Conservation (phyloP, 352 stramenopile genomes). For the Globisporangium echinulatum region DNA sequence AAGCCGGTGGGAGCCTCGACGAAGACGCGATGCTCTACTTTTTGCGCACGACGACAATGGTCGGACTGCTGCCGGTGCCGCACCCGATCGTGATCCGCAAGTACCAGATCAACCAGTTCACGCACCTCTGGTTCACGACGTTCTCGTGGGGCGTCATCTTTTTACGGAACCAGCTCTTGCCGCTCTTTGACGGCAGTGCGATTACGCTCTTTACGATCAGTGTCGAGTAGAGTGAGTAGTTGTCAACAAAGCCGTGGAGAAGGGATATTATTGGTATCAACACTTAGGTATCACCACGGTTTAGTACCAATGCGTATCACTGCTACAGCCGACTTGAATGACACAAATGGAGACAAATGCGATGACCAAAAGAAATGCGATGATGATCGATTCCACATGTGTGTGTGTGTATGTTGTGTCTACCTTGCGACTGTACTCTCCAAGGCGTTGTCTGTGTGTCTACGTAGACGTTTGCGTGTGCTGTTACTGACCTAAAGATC, state of each 20-base stretch:
- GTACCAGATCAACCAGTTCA: constrained; percentile 99
- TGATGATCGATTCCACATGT: background rate
- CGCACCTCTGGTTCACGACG: constrained; percentile 97
- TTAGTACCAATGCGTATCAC: no score
- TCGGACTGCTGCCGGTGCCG: constrained; percentile 95
- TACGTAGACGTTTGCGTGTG: background rate
- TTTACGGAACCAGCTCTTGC: constrained; percentile 94
- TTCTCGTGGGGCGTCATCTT: constrained; percentile 99
- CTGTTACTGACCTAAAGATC: background rate
- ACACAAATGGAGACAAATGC: background rate
- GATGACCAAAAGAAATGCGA: no score
- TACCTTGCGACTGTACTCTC: no score
- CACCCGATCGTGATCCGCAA: constrained; percentile 98
- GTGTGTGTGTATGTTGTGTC: background rate
- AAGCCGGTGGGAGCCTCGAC: constrained; percentile 85
- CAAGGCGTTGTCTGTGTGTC: background rate
- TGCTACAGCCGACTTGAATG: no score
- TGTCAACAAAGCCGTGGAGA: background rate
- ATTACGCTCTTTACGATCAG: constrained; percentile 96
- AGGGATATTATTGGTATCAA: no score
- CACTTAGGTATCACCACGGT: no score
- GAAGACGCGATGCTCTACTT: constrained; percentile 96
- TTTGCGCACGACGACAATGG: constrained; percentile 96
- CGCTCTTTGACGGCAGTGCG: constrained; percentile 94
- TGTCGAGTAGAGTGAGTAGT: constrained; percentile 42